Evolutionary conservation across 352 stramenopile genomes (phyloP), one percentile per base, ranked within the genome.

Genomic region (Globisporangium nodosum): DNA sequence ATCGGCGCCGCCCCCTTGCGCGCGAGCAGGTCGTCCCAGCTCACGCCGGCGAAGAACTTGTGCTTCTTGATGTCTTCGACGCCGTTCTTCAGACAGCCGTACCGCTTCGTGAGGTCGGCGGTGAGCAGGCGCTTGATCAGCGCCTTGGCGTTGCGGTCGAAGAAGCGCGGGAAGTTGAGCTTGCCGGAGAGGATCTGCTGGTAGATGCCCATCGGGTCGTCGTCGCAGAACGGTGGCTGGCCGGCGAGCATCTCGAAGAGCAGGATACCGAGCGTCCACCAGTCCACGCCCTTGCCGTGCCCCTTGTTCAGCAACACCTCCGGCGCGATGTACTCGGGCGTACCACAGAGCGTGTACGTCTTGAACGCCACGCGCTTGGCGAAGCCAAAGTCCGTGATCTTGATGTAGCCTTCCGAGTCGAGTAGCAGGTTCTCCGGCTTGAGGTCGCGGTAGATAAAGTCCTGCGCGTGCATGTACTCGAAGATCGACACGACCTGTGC

Each of bases 191-290:
- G 72, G 63, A 98, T 97, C 62, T 96, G 90, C 72, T 98, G 90
- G 76, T 98, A 98, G 58, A 98, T 97, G 42, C 88, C 87, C 87
- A 98, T 98, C 16, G 94, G 93, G 66, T 98, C 96, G 56, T 98
- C 89, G 73, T 98, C 94, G 60, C 95, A 96, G 69, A 98, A 98
- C 12, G 96, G 96, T 20, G 96, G 96, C 71, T 98, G 93, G 12
- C 96, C 96, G 24, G 92, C 92, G 5, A 98, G 86, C 96, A 99
- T 98, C 79, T 98, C 95, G 65, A 97, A 99, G n/a, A 98, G 86
- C 53, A 99, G 73, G 53, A 98, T 98, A 47, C 96, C 96, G 45
- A 99, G 71, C 16, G 96, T 98, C 96, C 96, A 99, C 92, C 92
- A 98, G 66, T 98, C 94, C 13, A 97, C 92, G 20, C 90, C 94